A percentile compares a stretch with the other conserved stretches of the same genome.
Conservation (phyloP, 2,329 filamentous ascomycete species). For the Aspergillus niger region DNA sequence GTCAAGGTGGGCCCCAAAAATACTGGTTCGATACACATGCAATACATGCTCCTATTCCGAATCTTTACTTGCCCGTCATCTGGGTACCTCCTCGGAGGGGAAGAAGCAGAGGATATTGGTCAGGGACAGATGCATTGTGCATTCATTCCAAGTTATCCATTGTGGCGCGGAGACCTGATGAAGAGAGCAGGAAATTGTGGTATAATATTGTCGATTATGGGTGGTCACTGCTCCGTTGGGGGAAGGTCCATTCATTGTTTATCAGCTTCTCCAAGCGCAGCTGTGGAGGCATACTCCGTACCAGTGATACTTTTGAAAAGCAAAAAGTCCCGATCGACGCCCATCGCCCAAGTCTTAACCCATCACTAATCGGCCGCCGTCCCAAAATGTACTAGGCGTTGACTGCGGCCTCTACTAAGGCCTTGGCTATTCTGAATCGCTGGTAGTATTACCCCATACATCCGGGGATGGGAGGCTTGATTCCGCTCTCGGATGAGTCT, state of each 20-base stretch:
- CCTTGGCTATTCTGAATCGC: slow-evolving; percentile 1
- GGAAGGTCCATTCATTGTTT: slow-evolving; percentile 4
- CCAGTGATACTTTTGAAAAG: neutral
- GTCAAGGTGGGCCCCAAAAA: slow-evolving; percentile 16
- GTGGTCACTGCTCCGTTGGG: neutral
- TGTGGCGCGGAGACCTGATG: neutral
- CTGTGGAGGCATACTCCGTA: slow-evolving; percentile 2
- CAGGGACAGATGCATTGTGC: neutral
- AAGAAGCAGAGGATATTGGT: neutral
- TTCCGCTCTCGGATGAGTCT: neutral
- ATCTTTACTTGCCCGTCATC: neutral
- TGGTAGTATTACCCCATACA: slow-evolving; percentile 15
- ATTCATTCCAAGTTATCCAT: neutral
- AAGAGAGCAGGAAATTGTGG: neutral
- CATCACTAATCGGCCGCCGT: slow-evolving; percentile 18
- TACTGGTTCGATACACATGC: slow-evolving; percentile 8
- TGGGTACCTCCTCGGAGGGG: neutral
- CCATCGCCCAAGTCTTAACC: slow-evolving; percentile 7
- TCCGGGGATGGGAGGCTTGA: slow-evolving; percentile 11
- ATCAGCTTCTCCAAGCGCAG: neutral
- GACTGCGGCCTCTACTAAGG: neutral
- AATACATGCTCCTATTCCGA: neutral
- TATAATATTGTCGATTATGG: neutral
- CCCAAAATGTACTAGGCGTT: slow-evolving; percentile 13
- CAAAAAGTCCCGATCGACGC: slow-evolving; percentile 16